phyloP scores from a whole-genome alignment of 1,139 yeast species.

The Debaryomycetaceae sp. region DNA sequence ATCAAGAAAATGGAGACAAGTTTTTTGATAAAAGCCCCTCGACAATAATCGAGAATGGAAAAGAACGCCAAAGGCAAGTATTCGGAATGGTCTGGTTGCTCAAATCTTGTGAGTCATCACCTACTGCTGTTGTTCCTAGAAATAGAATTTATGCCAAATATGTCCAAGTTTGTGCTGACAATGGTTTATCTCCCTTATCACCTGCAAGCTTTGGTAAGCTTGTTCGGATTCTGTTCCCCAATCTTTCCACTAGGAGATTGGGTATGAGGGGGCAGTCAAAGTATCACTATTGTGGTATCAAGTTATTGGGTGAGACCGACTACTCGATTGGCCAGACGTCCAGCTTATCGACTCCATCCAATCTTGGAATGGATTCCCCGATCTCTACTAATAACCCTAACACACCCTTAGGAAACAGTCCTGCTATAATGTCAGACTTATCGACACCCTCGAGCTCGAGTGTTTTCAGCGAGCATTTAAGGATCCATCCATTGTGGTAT shows the following conservation, averaged over 20 bases:
- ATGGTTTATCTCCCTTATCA: constrained; percentile 65
- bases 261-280: constrained; percentile 89
- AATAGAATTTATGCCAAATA: constrained; percentile 80
- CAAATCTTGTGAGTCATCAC: constrained; percentile 61
- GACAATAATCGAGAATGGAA: constrained; percentile 20
- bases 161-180: constrained; percentile 67
- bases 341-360: constrained; percentile 19
- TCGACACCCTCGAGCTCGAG: constrained; percentile 6
- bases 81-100: constrained; percentile 82
- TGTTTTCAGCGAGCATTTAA: constrained; percentile 5
- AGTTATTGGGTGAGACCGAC: constrained; percentile 51
- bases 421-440: constrained; percentile 9
- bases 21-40: constrained; percentile 8
- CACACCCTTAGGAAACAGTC: constrained; percentile 25
- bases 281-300: constrained; percentile 87
- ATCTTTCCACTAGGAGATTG: constrained; percentile 73
- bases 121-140: constrained; percentile 77
- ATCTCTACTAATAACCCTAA: constrained; percentile 12
- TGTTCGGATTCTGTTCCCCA: constrained; percentile 71
- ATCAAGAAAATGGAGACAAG: constrained; percentile 37
- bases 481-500: constrained; percentile 22
- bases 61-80: constrained; percentile 69
- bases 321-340: constrained; percentile 23
- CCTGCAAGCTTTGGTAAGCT: constrained; percentile 89
- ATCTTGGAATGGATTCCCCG: constrained; percentile 9